Percentiles rank a stretch among this genome's conserved stretches.
Conservation (phyloP, 176 grass and related monocot species). For the Zoysia japonica region DNA sequence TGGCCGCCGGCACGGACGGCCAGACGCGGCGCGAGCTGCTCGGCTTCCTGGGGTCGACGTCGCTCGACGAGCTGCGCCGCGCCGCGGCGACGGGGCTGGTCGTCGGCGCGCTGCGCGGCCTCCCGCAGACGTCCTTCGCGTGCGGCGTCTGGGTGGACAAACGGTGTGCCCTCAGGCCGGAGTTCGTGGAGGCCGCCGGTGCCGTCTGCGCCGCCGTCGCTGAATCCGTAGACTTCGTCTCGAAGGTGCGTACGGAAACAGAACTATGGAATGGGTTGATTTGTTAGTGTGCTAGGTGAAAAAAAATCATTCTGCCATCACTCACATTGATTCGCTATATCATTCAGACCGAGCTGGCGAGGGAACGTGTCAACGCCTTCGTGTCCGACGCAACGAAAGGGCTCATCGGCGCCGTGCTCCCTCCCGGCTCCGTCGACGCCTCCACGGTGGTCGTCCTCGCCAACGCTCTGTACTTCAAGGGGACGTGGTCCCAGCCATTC, state of each 20-base stretch:
- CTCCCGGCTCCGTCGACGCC: neutral
- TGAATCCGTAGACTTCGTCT: neutral
- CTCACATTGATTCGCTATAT: too few relatives aligned
- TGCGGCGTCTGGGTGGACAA: slow-evolving; percentile 39
- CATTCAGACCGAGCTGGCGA: too few relatives aligned
- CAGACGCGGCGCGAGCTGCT: slow-evolving; percentile 25
- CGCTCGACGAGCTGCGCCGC: neutral
- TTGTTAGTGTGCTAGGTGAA: neutral
- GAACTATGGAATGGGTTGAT: too few relatives aligned
- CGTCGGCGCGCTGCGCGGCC: neutral
- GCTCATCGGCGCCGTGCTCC: slow-evolving; percentile 12
- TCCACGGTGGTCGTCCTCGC: slow-evolving; percentile 22
- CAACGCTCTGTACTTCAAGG: slow-evolving; percentile 39
- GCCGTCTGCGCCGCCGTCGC: slow-evolving; percentile 14
- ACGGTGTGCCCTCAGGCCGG: neutral
- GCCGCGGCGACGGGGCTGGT: neutral
- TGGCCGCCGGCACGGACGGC: neutral
- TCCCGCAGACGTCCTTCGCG: slow-evolving; percentile 33
- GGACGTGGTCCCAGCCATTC: neutral
- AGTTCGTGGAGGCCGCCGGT: neutral
- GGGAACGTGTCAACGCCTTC: neutral
- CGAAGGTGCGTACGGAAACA: neutral
- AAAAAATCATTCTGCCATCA: too few relatives aligned
- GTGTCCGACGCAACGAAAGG: neutral
- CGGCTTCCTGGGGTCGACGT: neutral